Evolutionary conservation across 2,329 filamentous ascomycete genomes (phyloP).

Genomic region (Penicillium sp.): DNA sequence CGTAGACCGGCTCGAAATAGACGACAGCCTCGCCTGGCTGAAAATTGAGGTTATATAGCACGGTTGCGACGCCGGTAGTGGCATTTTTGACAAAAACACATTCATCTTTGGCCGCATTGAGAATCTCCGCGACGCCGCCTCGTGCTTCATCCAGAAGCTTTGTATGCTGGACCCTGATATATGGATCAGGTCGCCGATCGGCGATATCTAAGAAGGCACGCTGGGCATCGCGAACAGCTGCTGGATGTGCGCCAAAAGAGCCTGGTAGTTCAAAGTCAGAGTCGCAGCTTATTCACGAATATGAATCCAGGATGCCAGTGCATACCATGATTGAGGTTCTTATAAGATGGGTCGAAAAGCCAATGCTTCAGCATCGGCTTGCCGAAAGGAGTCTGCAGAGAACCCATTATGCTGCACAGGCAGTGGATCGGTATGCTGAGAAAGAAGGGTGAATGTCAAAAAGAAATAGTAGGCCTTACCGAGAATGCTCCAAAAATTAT

Average conservation of each 20-base stretch:
- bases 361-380: slow-evolving; percentile 68
- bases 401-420: neutral
- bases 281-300: too few relatives aligned
- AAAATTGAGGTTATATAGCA: slow-evolving; percentile 77
- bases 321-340: slow-evolving; percentile 79
- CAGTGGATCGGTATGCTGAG: neutral
- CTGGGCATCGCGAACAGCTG: slow-evolving; percentile 63
- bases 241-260: slow-evolving; percentile 80
- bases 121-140: slow-evolving; percentile 65
- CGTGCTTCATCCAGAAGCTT: slow-evolving; percentile 69
- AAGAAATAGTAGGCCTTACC: too few relatives aligned
- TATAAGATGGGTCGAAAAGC: slow-evolving; percentile 69
- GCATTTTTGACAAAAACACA: slow-evolving; percentile 83
- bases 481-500: neutral
- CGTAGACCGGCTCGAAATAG: slow-evolving; percentile 80
- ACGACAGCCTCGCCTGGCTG: slow-evolving; percentile 73
- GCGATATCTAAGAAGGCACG: slow-evolving; percentile 69
- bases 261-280: slow-evolving; percentile 41
- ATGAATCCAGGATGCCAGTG: neutral
- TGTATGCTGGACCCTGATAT: slow-evolving; percentile 73
- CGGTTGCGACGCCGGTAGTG: slow-evolving; percentile 71
- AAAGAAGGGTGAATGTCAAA: neutral
- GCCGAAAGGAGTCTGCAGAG: slow-evolving; percentile 53
- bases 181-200: slow-evolving; percentile 75
- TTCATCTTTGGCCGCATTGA: slow-evolving; percentile 70